These are phyloP conservation scores for Metschnikowia noctiluminum DNA, from an alignment of 805 yeast genomes.

Conservation along the genomic window DNA sequence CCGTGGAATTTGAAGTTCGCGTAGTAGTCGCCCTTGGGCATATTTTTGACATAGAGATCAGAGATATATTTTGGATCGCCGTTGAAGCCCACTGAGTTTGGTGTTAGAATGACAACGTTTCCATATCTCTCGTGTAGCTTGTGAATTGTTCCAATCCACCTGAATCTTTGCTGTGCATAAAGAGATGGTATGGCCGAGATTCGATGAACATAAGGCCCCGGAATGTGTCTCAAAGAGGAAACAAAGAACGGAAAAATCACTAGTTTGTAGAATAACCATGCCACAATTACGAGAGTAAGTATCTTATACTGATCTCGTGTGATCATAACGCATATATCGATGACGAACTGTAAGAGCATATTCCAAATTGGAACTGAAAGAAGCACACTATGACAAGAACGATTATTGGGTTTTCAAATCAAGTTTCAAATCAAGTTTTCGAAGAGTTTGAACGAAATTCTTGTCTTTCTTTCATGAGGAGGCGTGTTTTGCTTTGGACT, in stretches of 20 bases:
- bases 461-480: not conserved
- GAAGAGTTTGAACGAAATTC: not conserved
- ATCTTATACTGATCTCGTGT: not conserved
- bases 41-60: constrained; percentile 54
- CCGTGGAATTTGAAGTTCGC: constrained; percentile 58
- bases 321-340: not conserved
- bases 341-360: not conserved
- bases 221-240: constrained; percentile 49
- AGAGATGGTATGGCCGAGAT: constrained; percentile 35
- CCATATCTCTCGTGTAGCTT: constrained; percentile 55
- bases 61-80: constrained; percentile 47
- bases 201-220: constrained; percentile 57
- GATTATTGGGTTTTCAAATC: not conserved
- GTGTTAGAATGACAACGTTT: constrained; percentile 57
- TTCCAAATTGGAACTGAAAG: not conserved
- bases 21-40: constrained; percentile 57
- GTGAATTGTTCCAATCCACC: constrained; percentile 41
- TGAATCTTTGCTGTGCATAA: constrained; percentile 42
- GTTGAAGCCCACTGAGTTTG: constrained; percentile 58
- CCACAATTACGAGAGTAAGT: not conserved
- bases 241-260: constrained; percentile 44
- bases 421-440: too few species aligned
- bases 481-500: too few species aligned
- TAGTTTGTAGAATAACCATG: constrained; percentile 31
- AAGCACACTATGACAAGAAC: not conserved